These are phyloP conservation scores for Solanum chmielewskii DNA, from an alignment of 257 asterid species.

Conservation along the genomic window DNA sequence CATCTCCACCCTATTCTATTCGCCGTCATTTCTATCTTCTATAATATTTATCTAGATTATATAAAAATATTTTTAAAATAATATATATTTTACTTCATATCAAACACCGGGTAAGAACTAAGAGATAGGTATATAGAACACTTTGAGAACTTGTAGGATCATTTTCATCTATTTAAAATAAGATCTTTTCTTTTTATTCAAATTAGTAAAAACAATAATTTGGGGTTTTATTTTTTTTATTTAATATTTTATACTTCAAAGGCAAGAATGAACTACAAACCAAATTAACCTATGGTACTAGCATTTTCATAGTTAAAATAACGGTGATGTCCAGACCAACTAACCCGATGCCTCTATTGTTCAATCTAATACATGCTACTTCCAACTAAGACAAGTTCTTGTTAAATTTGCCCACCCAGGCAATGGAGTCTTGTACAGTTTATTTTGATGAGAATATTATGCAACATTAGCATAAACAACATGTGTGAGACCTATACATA, in stretches of 20 bases:
- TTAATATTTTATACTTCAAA: neutral
- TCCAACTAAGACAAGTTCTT: neutral
- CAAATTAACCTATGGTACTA: neutral
- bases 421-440: neutral
- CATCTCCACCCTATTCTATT: too few relatives aligned
- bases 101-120: neutral
- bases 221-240: neutral
- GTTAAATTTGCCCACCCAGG: neutral
- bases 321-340: neutral
- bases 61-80: too few relatives aligned
- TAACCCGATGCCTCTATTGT: neutral
- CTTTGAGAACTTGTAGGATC: neutral
- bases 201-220: neutral
- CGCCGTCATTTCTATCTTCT: rapidly evolving
- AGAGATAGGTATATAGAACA: neutral
- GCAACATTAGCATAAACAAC: neutral
- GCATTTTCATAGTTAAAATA: neutral
- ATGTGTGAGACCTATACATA: neutral
- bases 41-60: too few relatives aligned
- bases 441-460: neutral
- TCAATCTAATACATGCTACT: too few relatives aligned
- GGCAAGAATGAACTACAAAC: neutral
- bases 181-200: neutral
- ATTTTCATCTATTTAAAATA: neutral
- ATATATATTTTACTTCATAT: neutral